Evolutionary conservation across 208 protist genomes (phyloP).

Genomic region (Acanthamoeba royreba): DNA sequence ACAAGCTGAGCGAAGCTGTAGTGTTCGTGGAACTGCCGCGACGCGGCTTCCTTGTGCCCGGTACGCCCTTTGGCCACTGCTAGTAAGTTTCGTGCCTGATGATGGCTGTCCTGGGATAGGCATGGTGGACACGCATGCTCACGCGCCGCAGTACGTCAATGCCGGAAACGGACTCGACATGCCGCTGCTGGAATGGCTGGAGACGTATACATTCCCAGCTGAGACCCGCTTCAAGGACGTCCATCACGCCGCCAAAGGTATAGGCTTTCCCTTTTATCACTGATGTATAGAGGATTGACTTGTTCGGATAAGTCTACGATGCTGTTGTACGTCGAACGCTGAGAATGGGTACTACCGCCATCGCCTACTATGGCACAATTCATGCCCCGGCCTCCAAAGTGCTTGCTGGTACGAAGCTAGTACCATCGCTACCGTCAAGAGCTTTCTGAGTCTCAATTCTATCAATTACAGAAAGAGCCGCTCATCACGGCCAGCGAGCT

Average conservation of each 20-base stretch:
- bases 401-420: conserved; percentile 52
- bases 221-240: conserved; percentile 74
- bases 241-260: conserved; percentile 46
- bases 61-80: neutral
- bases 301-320: neutral
- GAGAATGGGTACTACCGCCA: conserved; percentile 75
- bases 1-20: neutral
- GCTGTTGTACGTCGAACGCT: conserved; percentile 48
- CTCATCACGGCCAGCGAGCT: conserved; percentile 71
- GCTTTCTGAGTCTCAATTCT: too few species aligned
- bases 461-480: conserved; percentile 54
- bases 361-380: conserved; percentile 81
- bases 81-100: neutral
- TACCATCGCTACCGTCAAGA: too few species aligned
- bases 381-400: conserved; percentile 64
- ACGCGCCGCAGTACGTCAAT: conserved; percentile 65
- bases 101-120: conserved; percentile 20
- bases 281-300: neutral
- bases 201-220: conserved; percentile 77
- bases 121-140: conserved; percentile 61
- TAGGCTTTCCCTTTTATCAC: neutral
- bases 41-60: neutral
- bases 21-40: neutral
- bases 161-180: conserved; percentile 73
- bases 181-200: conserved; percentile 80